Evolutionary conservation across 1,284 basidiomycete species (phyloP).

Genomic region (Tetrapyrgos nigripes): DNA sequence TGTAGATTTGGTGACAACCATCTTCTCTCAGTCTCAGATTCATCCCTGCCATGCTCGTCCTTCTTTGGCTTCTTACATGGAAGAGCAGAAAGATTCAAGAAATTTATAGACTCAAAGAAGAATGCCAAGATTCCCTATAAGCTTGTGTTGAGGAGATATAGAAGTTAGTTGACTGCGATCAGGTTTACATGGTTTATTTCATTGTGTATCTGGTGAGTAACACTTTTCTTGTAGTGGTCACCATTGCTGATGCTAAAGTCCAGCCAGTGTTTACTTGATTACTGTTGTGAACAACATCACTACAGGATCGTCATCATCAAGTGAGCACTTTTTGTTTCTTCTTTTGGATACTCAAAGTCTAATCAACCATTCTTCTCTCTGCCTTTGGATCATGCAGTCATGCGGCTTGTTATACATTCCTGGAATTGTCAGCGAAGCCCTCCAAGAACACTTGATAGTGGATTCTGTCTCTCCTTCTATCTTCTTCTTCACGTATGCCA

Average conservation of each 20-base stretch:
- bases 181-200: slow-evolving; percentile 84
- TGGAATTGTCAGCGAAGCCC: slow-evolving; percentile 76
- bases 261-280: slow-evolving; percentile 85
- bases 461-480: no score
- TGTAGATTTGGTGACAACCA: slow-evolving; percentile 78
- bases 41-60: slow-evolving; percentile 81
- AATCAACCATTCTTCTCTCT: background rate
- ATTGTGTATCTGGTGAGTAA: slow-evolving; percentile 59
- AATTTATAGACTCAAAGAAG: slow-evolving; percentile 84
- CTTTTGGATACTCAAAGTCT: background rate
- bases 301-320: slow-evolving; percentile 72
- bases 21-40: slow-evolving; percentile 88
- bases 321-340: slow-evolving; percentile 45
- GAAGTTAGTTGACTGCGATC: slow-evolving; percentile 71
- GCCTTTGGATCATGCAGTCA: no score
- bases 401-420: slow-evolving; percentile 85
- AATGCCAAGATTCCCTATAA: slow-evolving; percentile 76
- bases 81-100: slow-evolving; percentile 74
- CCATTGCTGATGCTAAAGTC: slow-evolving; percentile 1
- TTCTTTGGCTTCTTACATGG: slow-evolving; percentile 90
- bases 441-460: no score
- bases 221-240: slow-evolving; percentile 7
- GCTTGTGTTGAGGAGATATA: slow-evolving; percentile 85
- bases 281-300: slow-evolving; percentile 78
- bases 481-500: no score